phyloP scores from a whole-genome alignment of 1,284 basidiomycete genomes.

The Vanrija humicola region DNA sequence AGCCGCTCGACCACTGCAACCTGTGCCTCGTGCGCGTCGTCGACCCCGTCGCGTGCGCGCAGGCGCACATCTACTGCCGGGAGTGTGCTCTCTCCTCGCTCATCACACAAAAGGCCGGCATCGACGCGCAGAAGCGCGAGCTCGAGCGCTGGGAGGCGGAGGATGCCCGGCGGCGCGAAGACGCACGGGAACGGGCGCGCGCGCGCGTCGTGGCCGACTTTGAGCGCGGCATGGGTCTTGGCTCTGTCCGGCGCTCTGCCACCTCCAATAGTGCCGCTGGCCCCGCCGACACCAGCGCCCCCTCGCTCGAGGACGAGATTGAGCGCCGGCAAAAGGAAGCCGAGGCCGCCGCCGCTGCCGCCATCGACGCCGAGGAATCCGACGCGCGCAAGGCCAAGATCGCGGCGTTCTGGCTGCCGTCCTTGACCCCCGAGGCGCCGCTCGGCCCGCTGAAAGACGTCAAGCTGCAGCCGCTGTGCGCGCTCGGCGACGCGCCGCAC shows the following conservation, averaged over 20 bases:
- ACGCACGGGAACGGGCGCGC: slow-evolving; percentile 66
- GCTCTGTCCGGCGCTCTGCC: slow-evolving; percentile 4
- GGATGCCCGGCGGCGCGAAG: slow-evolving; percentile 65
- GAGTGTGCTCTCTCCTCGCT: slow-evolving; percentile 60
- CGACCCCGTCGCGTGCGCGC: slow-evolving; percentile 72
- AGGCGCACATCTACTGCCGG: slow-evolving; percentile 82
- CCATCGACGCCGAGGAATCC: slow-evolving; percentile 74
- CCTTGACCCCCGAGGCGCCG: slow-evolving; percentile 68
- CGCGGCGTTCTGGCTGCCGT: slow-evolving; percentile 92
- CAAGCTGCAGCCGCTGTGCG: slow-evolving; percentile 80
- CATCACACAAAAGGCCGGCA: slow-evolving; percentile 74
- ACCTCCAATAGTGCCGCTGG: too few relatives aligned
- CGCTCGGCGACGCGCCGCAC: slow-evolving; percentile 60
- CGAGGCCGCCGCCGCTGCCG: slow-evolving; percentile 72
- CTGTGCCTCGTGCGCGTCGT: slow-evolving; percentile 74
- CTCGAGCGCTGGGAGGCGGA: slow-evolving; percentile 69
- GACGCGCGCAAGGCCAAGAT: slow-evolving; percentile 78
- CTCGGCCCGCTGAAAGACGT: slow-evolving; percentile 67
- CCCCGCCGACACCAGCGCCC: slow-evolving; percentile 4
- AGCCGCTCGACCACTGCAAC: slow-evolving; percentile 77
- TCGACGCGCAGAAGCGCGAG: slow-evolving; percentile 74
- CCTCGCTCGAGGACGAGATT: slow-evolving; percentile 36
- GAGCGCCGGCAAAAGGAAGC: slow-evolving; percentile 70
- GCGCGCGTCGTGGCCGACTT: slow-evolving; percentile 81
- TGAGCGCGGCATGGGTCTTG: slow-evolving; percentile 67